Evolutionary conservation across 768 basidiomycete species (phyloP).

Genomic region (Tricholoma sp.): DNA sequence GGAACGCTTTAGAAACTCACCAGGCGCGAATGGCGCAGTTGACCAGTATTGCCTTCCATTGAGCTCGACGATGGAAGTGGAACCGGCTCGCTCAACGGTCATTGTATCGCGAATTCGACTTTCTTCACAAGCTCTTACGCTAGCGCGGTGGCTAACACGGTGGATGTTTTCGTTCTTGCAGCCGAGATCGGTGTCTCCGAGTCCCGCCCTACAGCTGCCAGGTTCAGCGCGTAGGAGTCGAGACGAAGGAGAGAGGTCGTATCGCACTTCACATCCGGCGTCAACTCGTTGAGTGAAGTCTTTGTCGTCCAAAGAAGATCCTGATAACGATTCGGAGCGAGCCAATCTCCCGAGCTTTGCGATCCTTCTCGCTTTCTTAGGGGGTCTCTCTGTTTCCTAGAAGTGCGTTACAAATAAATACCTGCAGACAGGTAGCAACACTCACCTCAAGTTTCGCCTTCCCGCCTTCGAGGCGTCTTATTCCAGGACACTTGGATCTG

Average conservation of each 20-base stretch:
- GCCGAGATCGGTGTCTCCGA: background rate
- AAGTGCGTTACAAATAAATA: too few relatives aligned
- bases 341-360: background rate
- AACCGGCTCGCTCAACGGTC: background rate
- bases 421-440: background rate
- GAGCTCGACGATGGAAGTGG: background rate
- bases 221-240: background rate
- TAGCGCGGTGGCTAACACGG: background rate
- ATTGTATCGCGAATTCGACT: background rate
- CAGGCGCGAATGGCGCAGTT: background rate
- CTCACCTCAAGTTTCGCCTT: background rate
- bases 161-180: background rate
- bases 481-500: conserved; percentile 2
- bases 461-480: conserved; percentile 1
- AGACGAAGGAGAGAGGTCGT: background rate
- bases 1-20: background rate
- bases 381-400: background rate
- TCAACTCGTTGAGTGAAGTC: too few relatives aligned
- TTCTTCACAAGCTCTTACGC: background rate
- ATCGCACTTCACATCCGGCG: too few relatives aligned
- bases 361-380: background rate
- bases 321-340: background rate
- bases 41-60: background rate
- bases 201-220: too few relatives aligned
- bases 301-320: background rate